A percentile compares a stretch with the other conserved stretches of the same genome.
Evolutionary conservation across 1,284 basidiomycete species (phyloP).

Genomic region (Stygiomarasmius scandens): DNA sequence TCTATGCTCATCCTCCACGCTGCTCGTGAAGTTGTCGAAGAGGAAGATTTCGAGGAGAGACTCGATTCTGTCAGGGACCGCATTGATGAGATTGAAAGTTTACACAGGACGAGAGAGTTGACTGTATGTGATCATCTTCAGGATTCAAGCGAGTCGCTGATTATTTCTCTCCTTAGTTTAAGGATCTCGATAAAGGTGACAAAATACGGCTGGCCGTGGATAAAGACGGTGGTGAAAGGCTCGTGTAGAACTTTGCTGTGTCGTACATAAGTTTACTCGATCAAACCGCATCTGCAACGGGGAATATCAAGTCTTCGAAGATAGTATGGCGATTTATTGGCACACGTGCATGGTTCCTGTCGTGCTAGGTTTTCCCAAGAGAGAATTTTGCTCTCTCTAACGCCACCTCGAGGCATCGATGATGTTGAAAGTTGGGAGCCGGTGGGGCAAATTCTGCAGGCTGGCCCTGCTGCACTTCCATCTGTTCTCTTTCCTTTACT

Average conservation of each 20-base stretch:
- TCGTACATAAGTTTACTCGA: too few species aligned
- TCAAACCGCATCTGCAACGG: too few species aligned
- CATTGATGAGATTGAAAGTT: conserved; percentile 74
- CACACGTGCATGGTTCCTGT: too few species aligned
- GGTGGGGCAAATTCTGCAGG: background rate
- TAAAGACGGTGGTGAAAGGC: conserved; percentile 54
- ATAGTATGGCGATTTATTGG: too few species aligned
- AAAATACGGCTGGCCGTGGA: conserved; percentile 61
- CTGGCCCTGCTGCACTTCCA: background rate
- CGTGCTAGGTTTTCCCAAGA: too few species aligned
- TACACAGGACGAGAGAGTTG: conserved; percentile 71
- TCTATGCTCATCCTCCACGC: conserved; percentile 75
- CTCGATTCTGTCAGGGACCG: conserved; percentile 72
- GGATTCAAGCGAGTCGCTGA: background rate
- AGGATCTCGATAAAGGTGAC: conserved; percentile 62
- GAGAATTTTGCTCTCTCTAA: too few species aligned
- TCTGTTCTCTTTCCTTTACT: background rate
- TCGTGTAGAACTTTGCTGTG: conserved; percentile 25
- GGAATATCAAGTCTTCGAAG: too few species aligned
- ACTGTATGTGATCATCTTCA: conserved; percentile 48
- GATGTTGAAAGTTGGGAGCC: background rate
- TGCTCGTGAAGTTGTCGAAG: conserved; percentile 67
- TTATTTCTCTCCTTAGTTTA: conserved; percentile 49
- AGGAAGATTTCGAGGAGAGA: conserved; percentile 73
- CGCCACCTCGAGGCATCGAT: too few species aligned